Evolutionary conservation across 73 alveolate species (phyloP).

Genomic region (Paramecium biaurelia): DNA sequence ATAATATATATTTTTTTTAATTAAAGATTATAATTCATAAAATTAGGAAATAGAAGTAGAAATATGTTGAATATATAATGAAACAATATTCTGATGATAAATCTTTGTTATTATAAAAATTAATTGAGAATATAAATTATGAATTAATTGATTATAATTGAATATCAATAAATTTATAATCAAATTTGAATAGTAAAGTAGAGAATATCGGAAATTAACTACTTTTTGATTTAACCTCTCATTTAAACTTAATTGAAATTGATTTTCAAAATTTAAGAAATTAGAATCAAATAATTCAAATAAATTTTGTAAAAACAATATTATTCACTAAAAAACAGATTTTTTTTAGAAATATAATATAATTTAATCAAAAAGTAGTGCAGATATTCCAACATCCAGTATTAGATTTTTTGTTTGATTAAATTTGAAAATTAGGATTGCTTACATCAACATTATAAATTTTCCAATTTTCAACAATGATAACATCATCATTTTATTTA

Average conservation of each 20-base stretch:
- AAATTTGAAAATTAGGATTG: background rate
- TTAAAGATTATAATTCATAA: background rate
- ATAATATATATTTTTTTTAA: background rate
- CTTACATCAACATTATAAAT: background rate
- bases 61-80: background rate
- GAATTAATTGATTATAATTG: background rate
- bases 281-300: background rate
- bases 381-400: background rate
- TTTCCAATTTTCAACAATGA: conserved; percentile 28
- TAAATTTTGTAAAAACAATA: background rate
- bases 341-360: background rate
- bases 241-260: background rate
- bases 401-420: background rate
- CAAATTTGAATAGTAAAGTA: background rate
- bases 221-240: background rate
- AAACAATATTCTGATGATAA: background rate
- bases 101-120: background rate
- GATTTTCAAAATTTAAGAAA: background rate
- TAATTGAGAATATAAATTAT: background rate
- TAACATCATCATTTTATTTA: background rate
- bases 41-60: too few relatives aligned
- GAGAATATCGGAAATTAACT: background rate
- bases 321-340: background rate
- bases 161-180: background rate
- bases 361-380: background rate